These are phyloP conservation scores for Ascochyta pisi DNA, from an alignment of 2,329 filamentous ascomycete genomes.

Conservation along the genomic window DNA sequence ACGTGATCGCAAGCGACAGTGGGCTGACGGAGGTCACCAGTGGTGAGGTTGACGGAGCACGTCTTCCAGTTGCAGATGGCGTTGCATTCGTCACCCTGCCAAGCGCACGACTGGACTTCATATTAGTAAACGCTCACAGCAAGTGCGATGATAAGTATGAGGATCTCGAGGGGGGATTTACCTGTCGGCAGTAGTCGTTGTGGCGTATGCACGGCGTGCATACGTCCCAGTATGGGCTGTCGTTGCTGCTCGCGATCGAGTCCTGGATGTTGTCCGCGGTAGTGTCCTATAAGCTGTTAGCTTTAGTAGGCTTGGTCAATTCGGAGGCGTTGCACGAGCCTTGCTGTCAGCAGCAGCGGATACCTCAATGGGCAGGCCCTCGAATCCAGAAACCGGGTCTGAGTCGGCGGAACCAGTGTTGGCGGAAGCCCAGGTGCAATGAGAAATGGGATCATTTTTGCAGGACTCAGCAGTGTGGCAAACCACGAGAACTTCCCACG, in stretches of 20 bases:
- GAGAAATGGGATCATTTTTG: neutral
- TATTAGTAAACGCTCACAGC: neutral
- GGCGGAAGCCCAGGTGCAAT: neutral
- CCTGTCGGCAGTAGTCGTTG: neutral
- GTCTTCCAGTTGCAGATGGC: neutral
- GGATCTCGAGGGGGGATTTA: neutral
- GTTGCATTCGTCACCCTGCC: neutral
- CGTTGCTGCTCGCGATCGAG: neutral
- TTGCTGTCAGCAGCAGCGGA: neutral
- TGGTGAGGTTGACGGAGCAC: neutral
- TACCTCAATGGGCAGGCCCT: neutral
- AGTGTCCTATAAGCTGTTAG: neutral
- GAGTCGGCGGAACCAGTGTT: neutral
- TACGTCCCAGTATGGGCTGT: neutral
- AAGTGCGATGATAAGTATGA: too few relatives aligned
- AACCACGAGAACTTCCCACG: neutral
- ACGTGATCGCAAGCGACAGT: neutral
- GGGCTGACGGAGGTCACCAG: constrained; percentile 1
- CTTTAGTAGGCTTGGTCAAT: neutral
- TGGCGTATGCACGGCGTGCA: neutral
- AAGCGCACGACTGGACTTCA: neutral
- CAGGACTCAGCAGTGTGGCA: neutral
- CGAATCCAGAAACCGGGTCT: neutral
- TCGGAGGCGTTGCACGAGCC: neutral
- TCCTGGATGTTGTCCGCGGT: neutral